phyloP scores from a whole-genome alignment of 768 basidiomycete species.

The Amanita muscaria region DNA sequence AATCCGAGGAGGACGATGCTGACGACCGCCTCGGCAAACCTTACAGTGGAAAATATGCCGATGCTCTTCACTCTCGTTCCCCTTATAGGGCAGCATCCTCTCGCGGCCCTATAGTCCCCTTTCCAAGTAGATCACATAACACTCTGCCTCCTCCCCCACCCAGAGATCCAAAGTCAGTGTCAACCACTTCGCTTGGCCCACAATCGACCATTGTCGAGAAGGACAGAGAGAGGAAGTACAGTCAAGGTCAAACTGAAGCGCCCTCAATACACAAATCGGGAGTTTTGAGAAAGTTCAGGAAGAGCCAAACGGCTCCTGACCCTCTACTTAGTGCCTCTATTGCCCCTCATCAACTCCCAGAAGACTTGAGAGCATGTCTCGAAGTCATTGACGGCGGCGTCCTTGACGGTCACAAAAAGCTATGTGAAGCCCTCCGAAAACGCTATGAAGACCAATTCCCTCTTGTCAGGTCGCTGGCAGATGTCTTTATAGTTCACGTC shows the following conservation, averaged over 20 bases:
- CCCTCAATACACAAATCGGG: constrained; percentile 27
- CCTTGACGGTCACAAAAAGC: constrained; percentile 78
- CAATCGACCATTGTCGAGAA: constrained; percentile 46
- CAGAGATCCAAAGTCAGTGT: constrained; percentile 41
- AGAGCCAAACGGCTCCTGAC: constrained; percentile 47
- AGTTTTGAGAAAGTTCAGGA: constrained; percentile 62
- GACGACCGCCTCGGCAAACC: constrained; percentile 44
- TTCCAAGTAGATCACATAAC: constrained; percentile 73
- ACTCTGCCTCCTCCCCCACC: constrained; percentile 65
- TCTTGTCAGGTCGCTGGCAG: constrained; percentile 84
- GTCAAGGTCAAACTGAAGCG: constrained; percentile 30
- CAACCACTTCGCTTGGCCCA: constrained; percentile 69
- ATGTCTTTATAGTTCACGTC: constrained; percentile 93
- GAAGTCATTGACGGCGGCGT: constrained; percentile 84
- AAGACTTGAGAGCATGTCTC: constrained; percentile 77
- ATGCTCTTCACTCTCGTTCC: constrained; percentile 56
- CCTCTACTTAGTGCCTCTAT: constrained; percentile 44
- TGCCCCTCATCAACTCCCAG: constrained; percentile 75
- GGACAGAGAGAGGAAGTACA: constrained; percentile 45
- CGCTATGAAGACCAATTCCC: constrained; percentile 96
- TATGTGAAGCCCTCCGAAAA: constrained; percentile 79
- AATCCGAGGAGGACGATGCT: constrained; percentile 62
- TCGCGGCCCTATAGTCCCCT: constrained; percentile 43
- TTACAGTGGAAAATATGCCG: constrained; percentile 25
- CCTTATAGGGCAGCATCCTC: constrained; percentile 54